Conservation (phyloP, 768 basidiomycete genomes). For the Dacryopinax spathularia region DNA sequence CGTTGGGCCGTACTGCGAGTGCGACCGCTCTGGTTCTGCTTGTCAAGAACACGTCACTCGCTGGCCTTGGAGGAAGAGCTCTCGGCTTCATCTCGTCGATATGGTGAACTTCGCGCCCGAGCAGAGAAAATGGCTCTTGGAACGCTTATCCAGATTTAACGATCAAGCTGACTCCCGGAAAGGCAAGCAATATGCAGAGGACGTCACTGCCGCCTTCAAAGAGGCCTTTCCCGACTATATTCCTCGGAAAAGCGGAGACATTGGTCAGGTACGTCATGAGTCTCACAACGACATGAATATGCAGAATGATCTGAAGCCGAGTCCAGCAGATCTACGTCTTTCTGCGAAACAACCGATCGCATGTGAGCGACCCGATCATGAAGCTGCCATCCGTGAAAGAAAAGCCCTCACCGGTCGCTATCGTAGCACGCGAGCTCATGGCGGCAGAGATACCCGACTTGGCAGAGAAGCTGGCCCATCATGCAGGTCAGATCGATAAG, state of each 20-base stretch:
- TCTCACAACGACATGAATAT: no score
- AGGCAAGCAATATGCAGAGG: not conserved
- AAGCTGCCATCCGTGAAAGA: not conserved
- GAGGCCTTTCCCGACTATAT: not conserved
- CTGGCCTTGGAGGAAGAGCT: no score
- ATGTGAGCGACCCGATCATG: not conserved
- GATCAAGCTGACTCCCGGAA: not conserved
- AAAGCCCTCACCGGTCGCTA: not conserved
- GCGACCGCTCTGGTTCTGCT: no score
- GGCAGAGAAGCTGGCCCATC: not conserved
- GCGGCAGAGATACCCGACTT: not conserved
- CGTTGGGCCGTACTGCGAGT: no score
- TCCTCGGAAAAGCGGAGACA: no score
- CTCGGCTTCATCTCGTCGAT: no score
- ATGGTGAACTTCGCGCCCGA: not conserved
- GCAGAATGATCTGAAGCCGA: no score
- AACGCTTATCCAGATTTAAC: not conserved
- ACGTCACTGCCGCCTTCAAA: not conserved
- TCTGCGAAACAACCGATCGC: not conserved
- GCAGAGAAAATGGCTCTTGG: not conserved
- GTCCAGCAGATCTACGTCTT: slow-evolving; percentile 1
- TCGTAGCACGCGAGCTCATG: not conserved
- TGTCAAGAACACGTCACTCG: no score
- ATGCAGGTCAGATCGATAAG: not conserved
- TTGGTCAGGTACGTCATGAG: no score